Base-by-base conservation (phyloP, 2,329 filamentous ascomycete species). In the Dichotomopilus funicola region DNA sequence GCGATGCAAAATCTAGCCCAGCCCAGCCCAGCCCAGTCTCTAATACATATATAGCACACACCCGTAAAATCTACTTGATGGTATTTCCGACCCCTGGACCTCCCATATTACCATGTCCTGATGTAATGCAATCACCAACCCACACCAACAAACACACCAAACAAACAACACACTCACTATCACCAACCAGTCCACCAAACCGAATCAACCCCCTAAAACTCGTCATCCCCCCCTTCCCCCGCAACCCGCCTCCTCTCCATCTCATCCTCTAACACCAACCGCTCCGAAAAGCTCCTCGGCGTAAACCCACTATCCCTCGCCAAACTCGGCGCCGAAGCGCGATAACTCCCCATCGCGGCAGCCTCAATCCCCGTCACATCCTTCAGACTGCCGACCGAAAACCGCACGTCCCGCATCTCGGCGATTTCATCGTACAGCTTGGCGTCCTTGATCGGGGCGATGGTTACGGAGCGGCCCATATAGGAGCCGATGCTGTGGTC, bases 351-450 rank as follows among this genome's bases (percentile, higher is more conserved):
- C 50, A 63, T 34, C 40, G 67, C 62, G 6, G 57, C 61, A 31
- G 63, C 58, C 51, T 70, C 68, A 6, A 62, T 56, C n/a, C 62
- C 67, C 34, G 58, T 66, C 10, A 63, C 58, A 35, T 66, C 69
- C 51, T 71, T 63, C 5, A 76, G 62, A 57, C 73, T 74, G 7
- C 74, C 74, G 1, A 76, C 71, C 58, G 74, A 74, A 6, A 67
- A 68, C 42, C 67, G 66, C 19, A 75, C 61, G 27, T 67, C 63
- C 45, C 72, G 72, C 52, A 74, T 62, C 47, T 66, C 61, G 5
- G 69, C 69, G 3, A 73, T 72, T 61, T 68, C 62, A 11, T 73
- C 67, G 49, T 73, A 70, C 40, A 75, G 55, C 35, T 66, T 65
- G 11, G 70, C 64, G 54, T 70, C 70, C 46, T 63, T 68, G 54